Conservation (phyloP, 2,329 filamentous ascomycete species). For the Beauveria brongniartii region DNA sequence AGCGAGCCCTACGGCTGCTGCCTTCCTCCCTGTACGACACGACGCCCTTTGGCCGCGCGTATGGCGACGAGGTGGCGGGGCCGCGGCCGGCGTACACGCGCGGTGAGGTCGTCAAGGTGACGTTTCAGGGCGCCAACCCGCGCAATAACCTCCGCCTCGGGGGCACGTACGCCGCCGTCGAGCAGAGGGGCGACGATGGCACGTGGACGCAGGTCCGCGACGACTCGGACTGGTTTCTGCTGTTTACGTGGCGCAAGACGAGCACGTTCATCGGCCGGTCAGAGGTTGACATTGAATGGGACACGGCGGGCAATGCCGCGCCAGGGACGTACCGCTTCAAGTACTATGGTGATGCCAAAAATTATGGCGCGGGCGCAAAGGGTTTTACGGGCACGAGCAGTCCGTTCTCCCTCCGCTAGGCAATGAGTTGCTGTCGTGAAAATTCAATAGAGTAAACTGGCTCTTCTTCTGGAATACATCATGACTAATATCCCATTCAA, state of each 20-base stretch:
- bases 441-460: neutral
- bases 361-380: constrained; percentile 48
- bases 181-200: constrained; percentile 41
- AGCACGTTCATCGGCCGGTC: constrained; percentile 64
- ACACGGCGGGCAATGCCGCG: constrained; percentile 41
- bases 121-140: constrained; percentile 82
- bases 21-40: constrained; percentile 67
- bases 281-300: constrained; percentile 73
- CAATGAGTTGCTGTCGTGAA: neutral
- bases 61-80: constrained; percentile 58
- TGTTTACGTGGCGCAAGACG: constrained; percentile 72
- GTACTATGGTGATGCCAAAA: constrained; percentile 82
- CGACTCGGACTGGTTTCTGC: constrained; percentile 75
- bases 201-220: constrained; percentile 60
- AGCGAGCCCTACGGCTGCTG: constrained; percentile 69
- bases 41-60: constrained; percentile 55
- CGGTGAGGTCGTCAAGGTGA: constrained; percentile 55
- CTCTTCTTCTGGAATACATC: neutral
- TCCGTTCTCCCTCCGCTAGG: constrained; percentile 48
- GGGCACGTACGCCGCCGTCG: constrained; percentile 68
- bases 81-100: constrained; percentile 45
- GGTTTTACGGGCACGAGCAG: constrained; percentile 62
- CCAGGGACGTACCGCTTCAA: constrained; percentile 65
- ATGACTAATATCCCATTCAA: neutral
- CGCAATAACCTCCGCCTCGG: constrained; percentile 78